phyloP scores from a whole-genome alignment of 2,329 filamentous ascomycete species.

The Lasiodiplodia gonubiensis region DNA sequence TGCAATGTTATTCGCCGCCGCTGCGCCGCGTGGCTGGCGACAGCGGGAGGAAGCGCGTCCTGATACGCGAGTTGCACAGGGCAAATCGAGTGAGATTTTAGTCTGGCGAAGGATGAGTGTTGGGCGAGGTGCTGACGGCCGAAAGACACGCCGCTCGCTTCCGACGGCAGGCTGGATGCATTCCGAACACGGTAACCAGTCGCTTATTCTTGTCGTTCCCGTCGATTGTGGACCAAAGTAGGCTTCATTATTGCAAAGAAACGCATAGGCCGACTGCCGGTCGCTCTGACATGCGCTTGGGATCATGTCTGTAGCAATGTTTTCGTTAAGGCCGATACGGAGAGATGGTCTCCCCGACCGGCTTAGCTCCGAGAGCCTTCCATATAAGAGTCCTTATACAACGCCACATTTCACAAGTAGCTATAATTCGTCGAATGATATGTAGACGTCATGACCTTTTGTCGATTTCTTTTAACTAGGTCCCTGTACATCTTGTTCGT shows the following conservation, averaged over 20 bases:
- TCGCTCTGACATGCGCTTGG: background rate
- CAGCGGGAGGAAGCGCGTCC: background rate
- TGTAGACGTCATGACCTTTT: background rate
- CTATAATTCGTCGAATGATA: background rate
- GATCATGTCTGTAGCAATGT: background rate
- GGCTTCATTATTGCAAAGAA: background rate
- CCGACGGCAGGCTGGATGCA: background rate
- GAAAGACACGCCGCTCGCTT: background rate
- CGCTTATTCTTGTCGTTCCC: background rate
- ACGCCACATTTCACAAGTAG: background rate
- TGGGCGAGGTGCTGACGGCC: background rate
- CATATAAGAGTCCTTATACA: background rate
- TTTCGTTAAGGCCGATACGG: background rate
- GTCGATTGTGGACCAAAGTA: background rate
- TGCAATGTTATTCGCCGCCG: background rate
- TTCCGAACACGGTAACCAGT: background rate
- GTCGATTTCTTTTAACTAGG: background rate
- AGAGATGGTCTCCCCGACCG: background rate
- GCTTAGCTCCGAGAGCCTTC: background rate
- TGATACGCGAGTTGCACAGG: background rate
- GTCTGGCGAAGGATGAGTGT: background rate
- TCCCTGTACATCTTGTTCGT: background rate
- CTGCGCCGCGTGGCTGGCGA: background rate
- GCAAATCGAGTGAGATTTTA: constrained; percentile 3
- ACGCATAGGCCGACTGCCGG: background rate